Conservation (phyloP, 345 rosid species). For the Eucalyptus shirleyi region DNA sequence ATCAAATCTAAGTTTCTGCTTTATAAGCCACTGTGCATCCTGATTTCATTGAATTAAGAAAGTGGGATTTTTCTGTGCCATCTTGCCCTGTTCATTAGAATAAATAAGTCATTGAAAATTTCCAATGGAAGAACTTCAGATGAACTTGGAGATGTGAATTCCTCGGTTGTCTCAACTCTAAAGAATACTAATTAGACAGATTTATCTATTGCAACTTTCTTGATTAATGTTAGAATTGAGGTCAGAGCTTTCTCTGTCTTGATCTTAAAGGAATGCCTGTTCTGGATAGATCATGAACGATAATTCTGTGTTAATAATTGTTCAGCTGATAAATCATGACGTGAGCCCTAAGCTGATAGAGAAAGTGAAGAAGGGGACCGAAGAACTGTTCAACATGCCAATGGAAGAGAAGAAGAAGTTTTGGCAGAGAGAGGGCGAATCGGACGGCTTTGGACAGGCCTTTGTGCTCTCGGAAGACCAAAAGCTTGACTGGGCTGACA, state of each 20-base stretch:
- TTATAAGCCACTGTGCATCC: neutral
- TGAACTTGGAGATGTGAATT: neutral
- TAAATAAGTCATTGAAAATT: neutral
- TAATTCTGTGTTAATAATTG: neutral
- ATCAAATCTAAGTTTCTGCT: neutral
- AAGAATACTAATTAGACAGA: neutral
- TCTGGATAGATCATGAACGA: neutral
- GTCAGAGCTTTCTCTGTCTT: neutral
- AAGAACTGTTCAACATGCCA: neutral
- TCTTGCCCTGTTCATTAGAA: neutral
- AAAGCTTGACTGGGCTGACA: constrained; percentile 1
- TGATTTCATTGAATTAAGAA: neutral
- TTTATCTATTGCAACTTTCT: neutral
- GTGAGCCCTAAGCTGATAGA: neutral
- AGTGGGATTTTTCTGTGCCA: neutral
- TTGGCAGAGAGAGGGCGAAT: neutral
- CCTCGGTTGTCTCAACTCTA: neutral
- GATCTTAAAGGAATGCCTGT: neutral
- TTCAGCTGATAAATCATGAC: neutral
- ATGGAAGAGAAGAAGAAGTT: neutral
- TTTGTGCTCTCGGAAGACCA: neutral
- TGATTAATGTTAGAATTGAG: neutral
- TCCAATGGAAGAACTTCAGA: neutral
- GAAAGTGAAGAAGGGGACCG: neutral
- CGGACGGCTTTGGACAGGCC: neutral